These are phyloP conservation scores for Ochetophila trinervis DNA, from an alignment of 306 rosid species.

Conservation along the genomic window DNA sequence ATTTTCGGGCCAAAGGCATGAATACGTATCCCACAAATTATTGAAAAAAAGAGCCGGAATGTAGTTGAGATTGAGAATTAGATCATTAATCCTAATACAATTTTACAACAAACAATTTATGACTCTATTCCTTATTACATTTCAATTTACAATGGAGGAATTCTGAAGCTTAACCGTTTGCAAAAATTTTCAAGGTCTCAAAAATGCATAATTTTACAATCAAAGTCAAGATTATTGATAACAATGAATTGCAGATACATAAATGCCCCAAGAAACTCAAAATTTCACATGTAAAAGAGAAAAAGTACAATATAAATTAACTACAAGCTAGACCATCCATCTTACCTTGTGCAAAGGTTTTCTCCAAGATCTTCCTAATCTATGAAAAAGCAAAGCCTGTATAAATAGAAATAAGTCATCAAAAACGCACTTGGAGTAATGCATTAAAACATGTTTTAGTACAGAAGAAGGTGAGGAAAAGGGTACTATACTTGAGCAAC, in stretches of 20 bases:
- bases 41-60: too few species aligned
- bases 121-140: neutral
- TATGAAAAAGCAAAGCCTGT: slow-evolving; percentile 85
- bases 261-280: slow-evolving; percentile 12
- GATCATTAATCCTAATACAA: too few species aligned
- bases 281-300: neutral
- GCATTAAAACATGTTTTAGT: neutral
- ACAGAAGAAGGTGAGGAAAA: neutral
- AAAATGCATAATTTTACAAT: slow-evolving; percentile 6
- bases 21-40: too few species aligned
- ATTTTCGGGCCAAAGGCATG: neutral
- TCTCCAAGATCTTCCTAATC: slow-evolving; percentile 88
- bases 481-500: slow-evolving; percentile 72
- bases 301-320: neutral
- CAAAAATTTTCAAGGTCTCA: neutral
- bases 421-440: neutral
- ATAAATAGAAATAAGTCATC: slow-evolving; percentile 16
- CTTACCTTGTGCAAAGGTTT: slow-evolving; percentile 60
- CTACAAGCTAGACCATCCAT: slow-evolving; percentile 18
- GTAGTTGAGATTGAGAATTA: too few species aligned
- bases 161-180: neutral
- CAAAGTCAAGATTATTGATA: neutral
- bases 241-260: neutral
- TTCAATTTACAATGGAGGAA: neutral
- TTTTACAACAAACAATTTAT: neutral